Conservation (phyloP, 306 rosid species). For the Echinosophora koreensis region DNA sequence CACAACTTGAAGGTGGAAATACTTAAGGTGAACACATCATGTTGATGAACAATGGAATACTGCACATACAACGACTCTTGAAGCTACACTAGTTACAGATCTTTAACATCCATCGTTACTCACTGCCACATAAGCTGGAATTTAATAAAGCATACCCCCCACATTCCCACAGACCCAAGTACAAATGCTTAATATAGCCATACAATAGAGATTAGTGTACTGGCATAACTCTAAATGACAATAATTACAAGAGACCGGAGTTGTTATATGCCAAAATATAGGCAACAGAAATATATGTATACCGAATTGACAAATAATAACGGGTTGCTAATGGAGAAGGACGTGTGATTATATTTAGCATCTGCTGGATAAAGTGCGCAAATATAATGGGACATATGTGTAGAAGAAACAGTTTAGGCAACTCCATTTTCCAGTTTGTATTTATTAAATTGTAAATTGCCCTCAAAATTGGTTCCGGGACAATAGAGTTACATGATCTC, state of each 20-base stretch:
- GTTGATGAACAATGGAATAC: not conserved
- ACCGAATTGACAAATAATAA: not conserved
- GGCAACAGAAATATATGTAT: not conserved
- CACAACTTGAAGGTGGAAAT: not conserved
- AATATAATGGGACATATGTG: not conserved
- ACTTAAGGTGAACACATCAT: not conserved
- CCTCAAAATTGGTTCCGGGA: not conserved
- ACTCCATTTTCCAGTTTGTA: not conserved
- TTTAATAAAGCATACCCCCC: too few relatives aligned
- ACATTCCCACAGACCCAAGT: not conserved
- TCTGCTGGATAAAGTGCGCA: too few relatives aligned
- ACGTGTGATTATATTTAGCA: not conserved
- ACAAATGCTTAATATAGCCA: not conserved
- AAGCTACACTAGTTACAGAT: not conserved
- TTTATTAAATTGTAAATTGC: not conserved
- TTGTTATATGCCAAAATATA: not conserved
- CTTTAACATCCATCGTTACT: not conserved
- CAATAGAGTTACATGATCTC: not conserved
- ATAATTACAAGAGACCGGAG: not conserved
- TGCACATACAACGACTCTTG: constrained; percentile 3
- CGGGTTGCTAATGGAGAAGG: not conserved
- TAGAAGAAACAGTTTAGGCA: not conserved
- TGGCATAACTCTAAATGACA: not conserved
- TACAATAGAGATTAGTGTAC: not conserved
- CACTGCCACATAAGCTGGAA: not conserved